phyloP scores from a whole-genome alignment of 805 yeast species.

The Metschnikowia vanudenii region DNA sequence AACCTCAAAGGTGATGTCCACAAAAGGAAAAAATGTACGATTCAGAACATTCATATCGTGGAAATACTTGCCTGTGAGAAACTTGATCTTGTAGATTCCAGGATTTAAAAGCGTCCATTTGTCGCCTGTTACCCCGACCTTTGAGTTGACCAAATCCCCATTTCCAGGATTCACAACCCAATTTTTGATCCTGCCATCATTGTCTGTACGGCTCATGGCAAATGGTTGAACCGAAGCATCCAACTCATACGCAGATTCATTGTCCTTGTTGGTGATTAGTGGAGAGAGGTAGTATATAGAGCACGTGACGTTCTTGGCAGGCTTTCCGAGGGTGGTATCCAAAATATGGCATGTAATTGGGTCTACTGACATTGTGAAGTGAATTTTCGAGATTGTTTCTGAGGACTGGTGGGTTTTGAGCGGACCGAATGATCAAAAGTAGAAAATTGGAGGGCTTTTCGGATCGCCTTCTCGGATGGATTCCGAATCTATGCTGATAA shows the following conservation, averaged over 20 bases:
- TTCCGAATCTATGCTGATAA: background rate
- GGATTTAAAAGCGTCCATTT: constrained; percentile 50
- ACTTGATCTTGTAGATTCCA: constrained; percentile 74
- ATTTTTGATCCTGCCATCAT: constrained; percentile 72
- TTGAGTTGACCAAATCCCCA: constrained; percentile 10
- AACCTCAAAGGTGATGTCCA: constrained; percentile 74
- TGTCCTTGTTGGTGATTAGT: constrained; percentile 21
- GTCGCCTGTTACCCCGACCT: constrained; percentile 31
- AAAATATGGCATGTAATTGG: constrained; percentile 89
- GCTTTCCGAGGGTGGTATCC: constrained; percentile 80
- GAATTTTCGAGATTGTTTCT: background rate
- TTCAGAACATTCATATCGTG: constrained; percentile 23
- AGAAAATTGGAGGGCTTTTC: too few species aligned
- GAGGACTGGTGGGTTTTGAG: background rate
- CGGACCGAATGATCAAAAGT: too few species aligned
- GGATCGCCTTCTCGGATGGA: too few species aligned
- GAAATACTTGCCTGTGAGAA: constrained; percentile 72
- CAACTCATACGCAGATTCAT: constrained; percentile 30
- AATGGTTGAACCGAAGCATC: constrained; percentile 40
- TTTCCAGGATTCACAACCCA: constrained; percentile 56
- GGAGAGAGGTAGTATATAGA: constrained; percentile 47
- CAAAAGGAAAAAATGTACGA: constrained; percentile 79
- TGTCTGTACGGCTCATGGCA: constrained; percentile 69
- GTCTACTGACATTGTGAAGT: constrained; percentile 26
- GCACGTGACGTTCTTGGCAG: constrained; percentile 76